Evolutionary conservation across 2,329 filamentous ascomycete genomes (phyloP).

Genomic region (Calonectria crousiana): DNA sequence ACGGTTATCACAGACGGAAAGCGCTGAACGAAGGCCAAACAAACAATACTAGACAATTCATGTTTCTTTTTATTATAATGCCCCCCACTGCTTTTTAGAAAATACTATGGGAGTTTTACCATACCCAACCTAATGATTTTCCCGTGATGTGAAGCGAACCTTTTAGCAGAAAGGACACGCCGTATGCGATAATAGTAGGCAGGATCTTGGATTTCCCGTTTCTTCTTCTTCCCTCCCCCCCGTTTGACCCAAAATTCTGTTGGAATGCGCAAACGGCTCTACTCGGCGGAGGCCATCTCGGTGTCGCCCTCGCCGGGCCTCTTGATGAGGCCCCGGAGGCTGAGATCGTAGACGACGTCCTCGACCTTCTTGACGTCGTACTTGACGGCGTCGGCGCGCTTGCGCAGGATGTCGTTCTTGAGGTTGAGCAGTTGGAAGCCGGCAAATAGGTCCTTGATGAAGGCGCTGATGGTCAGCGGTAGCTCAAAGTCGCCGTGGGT

Average conservation of each 20-base stretch:
- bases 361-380: constrained; percentile 98
- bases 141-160: not conserved
- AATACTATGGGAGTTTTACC: not conserved
- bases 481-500: constrained; percentile 86
- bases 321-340: constrained; percentile 83
- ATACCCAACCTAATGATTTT: not conserved
- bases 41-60: constrained; percentile 25
- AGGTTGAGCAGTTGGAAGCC: constrained; percentile 98
- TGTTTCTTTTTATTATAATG: constrained; percentile 14
- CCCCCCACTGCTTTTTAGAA: not conserved
- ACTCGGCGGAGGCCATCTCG: constrained; percentile 53
- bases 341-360: constrained; percentile 97
- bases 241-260: not conserved
- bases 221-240: too few species aligned
- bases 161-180: not conserved
- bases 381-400: constrained; percentile 93
- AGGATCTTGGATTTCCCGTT: not conserved
- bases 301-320: constrained; percentile 53
- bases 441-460: constrained; percentile 94
- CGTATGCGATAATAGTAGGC: not conserved
- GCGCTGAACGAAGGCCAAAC: constrained; percentile 11
- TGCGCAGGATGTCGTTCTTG: constrained; percentile 93
- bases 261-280: not conserved
- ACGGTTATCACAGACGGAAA: constrained; percentile 14
- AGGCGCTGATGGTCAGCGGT: constrained; percentile 88